Evolutionary conservation across 202 grass and related monocot species (phyloP).

Genomic region (Tripidium arundinaceum): DNA sequence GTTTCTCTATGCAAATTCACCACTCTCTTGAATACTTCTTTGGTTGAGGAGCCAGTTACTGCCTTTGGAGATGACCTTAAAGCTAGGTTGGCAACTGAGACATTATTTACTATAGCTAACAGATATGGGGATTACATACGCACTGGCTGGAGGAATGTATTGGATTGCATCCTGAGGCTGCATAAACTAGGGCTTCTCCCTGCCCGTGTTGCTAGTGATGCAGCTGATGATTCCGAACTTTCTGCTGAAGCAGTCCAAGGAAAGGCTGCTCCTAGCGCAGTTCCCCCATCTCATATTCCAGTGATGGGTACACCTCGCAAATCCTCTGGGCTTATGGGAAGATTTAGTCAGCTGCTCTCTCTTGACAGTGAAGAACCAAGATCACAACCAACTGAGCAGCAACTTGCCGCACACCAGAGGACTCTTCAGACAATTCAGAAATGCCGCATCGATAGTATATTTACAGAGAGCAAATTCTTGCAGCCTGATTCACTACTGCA

Average conservation of each 20-base stretch:
- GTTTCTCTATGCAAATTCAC: constrained; percentile 99
- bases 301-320: constrained; percentile 81
- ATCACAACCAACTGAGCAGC: constrained; percentile 97
- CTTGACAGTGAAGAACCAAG: constrained; percentile 98
- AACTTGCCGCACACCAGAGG: constrained; percentile 94
- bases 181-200: constrained; percentile 97
- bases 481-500: constrained; percentile 87
- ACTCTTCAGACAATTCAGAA: constrained; percentile 99
- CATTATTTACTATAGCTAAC: constrained; percentile 93
- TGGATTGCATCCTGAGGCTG: constrained; percentile 98
- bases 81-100: constrained; percentile 92
- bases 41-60: constrained; percentile 95
- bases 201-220: constrained; percentile 94
- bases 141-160: constrained; percentile 96
- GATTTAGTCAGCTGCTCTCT: constrained; percentile 96
- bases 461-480: constrained; percentile 95
- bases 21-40: constrained; percentile 89
- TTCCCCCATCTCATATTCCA: constrained; percentile 82
- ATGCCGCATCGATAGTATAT: constrained; percentile 93
- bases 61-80: constrained; percentile 97
- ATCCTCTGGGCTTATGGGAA: constrained; percentile 98
- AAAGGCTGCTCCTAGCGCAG: constrained; percentile 64
- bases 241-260: constrained; percentile 76
- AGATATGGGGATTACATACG: constrained; percentile 89
- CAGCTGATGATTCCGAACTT: constrained; percentile 84